phyloP scores from a whole-genome alignment of 768 basidiomycete genomes.

The Mycena olivaceomarginata region DNA sequence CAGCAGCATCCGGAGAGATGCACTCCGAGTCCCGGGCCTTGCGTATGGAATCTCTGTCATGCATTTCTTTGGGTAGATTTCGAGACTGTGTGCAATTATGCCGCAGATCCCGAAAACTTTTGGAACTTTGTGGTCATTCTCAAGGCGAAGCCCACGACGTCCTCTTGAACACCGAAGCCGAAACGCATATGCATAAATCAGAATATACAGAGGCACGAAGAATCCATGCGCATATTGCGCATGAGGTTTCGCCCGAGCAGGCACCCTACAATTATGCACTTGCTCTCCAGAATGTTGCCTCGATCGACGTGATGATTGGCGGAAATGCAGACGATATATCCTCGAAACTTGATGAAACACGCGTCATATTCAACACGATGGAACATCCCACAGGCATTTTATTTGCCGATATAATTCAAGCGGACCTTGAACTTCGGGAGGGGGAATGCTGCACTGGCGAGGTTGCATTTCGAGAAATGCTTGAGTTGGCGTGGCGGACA shows the following conservation, averaged over 20 bases:
- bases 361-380: not conserved
- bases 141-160: not conserved
- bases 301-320: not conserved
- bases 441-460: not conserved
- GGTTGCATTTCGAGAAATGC: not conserved
- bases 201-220: not conserved
- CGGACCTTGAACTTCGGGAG: not conserved
- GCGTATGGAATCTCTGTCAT: not conserved
- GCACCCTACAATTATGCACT: not conserved
- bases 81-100: not conserved
- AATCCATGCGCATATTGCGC: not conserved
- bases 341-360: not conserved
- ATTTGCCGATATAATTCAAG: not conserved
- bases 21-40: not conserved
- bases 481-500: not conserved
- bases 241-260: not conserved
- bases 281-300: not conserved
- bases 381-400: not conserved
- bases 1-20: not conserved
- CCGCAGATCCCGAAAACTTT: not conserved
- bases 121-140: not conserved
- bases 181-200: not conserved
- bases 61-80: not conserved
- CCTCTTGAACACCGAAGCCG: conserved; percentile 1
- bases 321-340: not conserved